These are phyloP conservation scores for Teratosphaeria viscida DNA, from an alignment of 2,329 filamentous ascomycete genomes.

Conservation along the genomic window DNA sequence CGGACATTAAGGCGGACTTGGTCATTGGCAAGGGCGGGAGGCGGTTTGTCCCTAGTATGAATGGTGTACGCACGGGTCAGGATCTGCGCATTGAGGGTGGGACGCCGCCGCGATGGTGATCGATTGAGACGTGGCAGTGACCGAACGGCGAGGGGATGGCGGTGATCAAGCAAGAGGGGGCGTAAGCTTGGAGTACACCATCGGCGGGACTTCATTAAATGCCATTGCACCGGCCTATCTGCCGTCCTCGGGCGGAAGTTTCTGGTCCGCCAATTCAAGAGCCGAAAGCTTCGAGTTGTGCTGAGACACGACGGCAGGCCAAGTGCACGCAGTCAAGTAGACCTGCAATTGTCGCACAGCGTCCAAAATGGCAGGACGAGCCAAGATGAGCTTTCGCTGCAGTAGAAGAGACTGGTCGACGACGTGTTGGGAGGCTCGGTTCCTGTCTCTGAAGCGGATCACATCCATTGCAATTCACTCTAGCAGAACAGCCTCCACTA, in stretches of 20 bases:
- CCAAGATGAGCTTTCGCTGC: neutral
- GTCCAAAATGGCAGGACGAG: neutral
- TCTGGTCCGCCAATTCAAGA: too few species aligned
- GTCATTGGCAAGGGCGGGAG: neutral
- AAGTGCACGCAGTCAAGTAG: neutral
- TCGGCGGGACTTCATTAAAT: neutral
- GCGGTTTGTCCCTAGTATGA: neutral
- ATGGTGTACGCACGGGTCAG: conserved; percentile 1
- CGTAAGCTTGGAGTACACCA: neutral
- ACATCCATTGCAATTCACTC: neutral
- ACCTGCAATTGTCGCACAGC: neutral
- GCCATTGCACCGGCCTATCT: neutral
- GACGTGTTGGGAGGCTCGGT: too few species aligned
- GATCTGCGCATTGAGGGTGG: neutral
- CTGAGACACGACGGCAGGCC: neutral
- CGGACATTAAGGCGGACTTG: neutral
- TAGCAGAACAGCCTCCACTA: neutral
- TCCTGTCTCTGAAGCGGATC: neutral
- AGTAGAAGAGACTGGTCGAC: neutral
- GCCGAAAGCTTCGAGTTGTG: neutral
- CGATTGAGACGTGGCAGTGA: too few species aligned
- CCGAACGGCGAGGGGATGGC: too few species aligned
- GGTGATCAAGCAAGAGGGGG: too few species aligned
- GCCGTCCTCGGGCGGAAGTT: neutral
- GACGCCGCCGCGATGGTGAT: neutral